phyloP scores from a whole-genome alignment of 169 alveolate species.

The Cryptosporidium andersoni region DNA sequence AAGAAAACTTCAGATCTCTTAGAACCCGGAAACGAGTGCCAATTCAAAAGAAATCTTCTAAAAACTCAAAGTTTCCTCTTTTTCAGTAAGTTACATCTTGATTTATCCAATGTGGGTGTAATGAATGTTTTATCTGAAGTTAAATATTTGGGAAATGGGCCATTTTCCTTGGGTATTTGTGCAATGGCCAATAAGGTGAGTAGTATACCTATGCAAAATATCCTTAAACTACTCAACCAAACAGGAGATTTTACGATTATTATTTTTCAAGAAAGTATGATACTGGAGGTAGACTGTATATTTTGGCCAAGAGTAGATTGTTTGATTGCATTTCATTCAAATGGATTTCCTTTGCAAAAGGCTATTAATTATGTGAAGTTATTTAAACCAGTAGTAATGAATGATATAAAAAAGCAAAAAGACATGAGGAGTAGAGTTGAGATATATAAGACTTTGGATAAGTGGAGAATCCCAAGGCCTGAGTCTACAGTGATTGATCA shows the following conservation, averaged over 20 bases:
- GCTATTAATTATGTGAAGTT: conserved; percentile 82
- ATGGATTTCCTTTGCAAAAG: conserved; percentile 88
- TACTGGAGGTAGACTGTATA: conserved; percentile 79
- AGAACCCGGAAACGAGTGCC: too few relatives aligned
- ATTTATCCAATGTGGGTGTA: too few relatives aligned
- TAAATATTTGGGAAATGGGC: conserved; percentile 33
- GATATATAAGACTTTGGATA: conserved; percentile 81
- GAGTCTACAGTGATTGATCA: conserved; percentile 86
- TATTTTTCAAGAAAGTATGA: conserved; percentile 85
- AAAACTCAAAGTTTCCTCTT: too few relatives aligned
- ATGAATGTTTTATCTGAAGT: too few relatives aligned
- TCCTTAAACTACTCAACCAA: conserved; percentile 78
- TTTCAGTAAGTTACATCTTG: too few relatives aligned
- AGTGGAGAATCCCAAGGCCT: conserved; percentile 87
- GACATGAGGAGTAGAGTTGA: conserved; percentile 82
- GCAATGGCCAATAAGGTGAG: conserved; percentile 89
- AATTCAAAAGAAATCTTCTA: too few relatives aligned
- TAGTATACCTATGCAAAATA: conserved; percentile 87
- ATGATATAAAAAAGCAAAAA: conserved; percentile 72
- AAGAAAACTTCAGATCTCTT: too few relatives aligned
- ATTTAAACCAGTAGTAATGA: conserved; percentile 78
- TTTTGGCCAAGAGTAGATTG: conserved; percentile 93
- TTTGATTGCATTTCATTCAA: conserved; percentile 88
- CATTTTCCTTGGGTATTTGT: conserved; percentile 86
- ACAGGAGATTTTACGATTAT: conserved; percentile 85